phyloP scores from a whole-genome alignment of 2,329 filamentous ascomycete species.

The Phaeosphaeriaceae sp. region DNA sequence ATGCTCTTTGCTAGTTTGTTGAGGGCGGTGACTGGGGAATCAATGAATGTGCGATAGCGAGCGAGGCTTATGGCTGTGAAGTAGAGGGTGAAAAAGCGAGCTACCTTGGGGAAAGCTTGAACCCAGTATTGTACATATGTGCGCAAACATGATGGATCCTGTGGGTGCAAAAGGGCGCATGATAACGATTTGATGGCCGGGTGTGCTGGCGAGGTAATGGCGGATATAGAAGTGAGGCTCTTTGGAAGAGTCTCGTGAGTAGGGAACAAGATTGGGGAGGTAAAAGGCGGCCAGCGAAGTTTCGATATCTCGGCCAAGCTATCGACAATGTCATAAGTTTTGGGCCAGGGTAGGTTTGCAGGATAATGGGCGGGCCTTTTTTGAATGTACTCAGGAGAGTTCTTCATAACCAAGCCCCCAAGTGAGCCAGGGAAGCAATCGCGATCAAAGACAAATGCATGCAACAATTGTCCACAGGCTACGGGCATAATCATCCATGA shows the following conservation, averaged over 20 bases:
- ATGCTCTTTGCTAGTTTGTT: conserved; percentile 71
- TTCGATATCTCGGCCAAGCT: conserved; percentile 81
- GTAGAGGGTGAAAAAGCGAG: conserved; percentile 77
- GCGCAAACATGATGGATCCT: conserved; percentile 84
- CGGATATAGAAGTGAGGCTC: conserved; percentile 71
- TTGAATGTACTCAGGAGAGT: conserved; percentile 82
- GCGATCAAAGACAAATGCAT: conserved; percentile 59
- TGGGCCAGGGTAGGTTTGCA: conserved; percentile 72
- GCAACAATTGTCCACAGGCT: conserved; percentile 56
- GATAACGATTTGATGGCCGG: conserved; percentile 84
- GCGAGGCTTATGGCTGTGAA: conserved; percentile 75
- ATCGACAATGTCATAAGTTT: conserved; percentile 76
- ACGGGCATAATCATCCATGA: conserved; percentile 60
- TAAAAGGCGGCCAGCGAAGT: conserved; percentile 85
- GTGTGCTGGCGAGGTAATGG: conserved; percentile 83
- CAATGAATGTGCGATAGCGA: conserved; percentile 70
- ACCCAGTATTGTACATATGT: conserved; percentile 90
- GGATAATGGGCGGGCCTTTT: conserved; percentile 73
- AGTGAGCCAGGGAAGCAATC: conserved; percentile 63
- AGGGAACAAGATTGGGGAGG: conserved; percentile 87
- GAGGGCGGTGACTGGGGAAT: conserved; percentile 70
- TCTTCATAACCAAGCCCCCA: conserved; percentile 69
- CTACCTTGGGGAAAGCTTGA: conserved; percentile 77
- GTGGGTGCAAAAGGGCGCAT: conserved; percentile 87
- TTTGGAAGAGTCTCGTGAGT: conserved; percentile 67